A percentile compares a stretch with the other conserved stretches of the same genome.
phyloP scores from a whole-genome alignment of 208 protist genomes.

The Giardia muris region DNA sequence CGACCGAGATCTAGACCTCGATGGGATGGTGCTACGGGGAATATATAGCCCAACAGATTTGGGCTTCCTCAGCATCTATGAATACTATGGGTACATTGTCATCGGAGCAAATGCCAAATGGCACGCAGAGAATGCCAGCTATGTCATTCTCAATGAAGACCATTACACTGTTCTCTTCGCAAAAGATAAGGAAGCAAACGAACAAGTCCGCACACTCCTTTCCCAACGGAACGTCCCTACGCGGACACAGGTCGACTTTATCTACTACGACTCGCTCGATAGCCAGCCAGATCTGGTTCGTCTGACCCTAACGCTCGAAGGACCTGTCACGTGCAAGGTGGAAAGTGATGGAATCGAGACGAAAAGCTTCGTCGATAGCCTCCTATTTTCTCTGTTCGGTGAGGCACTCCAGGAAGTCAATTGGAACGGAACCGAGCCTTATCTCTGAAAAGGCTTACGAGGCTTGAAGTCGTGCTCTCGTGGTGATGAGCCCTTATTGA shows the following conservation, averaged over 20 bases:
- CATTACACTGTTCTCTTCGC: slow-evolving; percentile 26
- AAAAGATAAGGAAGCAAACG: background rate
- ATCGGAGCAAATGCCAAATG: background rate
- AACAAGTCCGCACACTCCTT: background rate
- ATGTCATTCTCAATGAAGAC: slow-evolving; percentile 14
- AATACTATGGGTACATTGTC: background rate
- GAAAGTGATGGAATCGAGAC: background rate
- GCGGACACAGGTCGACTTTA: background rate
- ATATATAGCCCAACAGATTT: background rate
- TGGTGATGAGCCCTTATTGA: too few species aligned
- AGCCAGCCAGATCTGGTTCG: background rate
- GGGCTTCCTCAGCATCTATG: slow-evolving; percentile 13
- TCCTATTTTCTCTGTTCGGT: background rate
- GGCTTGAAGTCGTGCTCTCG: too few species aligned
- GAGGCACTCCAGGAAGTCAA: background rate
- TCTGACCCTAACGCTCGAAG: background rate
- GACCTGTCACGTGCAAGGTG: background rate
- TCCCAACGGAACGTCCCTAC: background rate
- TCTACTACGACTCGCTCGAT: background rate
- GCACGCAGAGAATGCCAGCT: background rate
- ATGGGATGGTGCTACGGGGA: background rate
- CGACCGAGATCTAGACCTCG: background rate
- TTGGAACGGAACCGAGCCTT: background rate
- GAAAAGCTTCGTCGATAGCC: background rate
- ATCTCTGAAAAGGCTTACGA: too few species aligned